Base-by-base conservation (phyloP, 2,329 filamentous ascomycete species). In the Hypomyces rosellus region DNA sequence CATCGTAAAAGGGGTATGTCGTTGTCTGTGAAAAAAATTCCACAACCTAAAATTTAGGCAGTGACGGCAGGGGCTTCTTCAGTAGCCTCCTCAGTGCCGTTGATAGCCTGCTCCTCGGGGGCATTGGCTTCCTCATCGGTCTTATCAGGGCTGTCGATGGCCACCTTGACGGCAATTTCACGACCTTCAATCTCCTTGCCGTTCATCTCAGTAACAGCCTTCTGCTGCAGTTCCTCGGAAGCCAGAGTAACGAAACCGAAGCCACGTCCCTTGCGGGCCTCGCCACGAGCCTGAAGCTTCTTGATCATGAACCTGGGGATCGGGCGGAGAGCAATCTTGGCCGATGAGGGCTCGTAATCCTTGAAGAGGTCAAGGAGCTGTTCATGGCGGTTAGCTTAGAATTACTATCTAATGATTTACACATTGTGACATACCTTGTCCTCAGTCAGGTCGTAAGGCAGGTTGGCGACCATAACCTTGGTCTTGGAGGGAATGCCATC, bases 281-380 rank as follows among this genome's bases (percentile, higher is more conserved):
- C 93, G 68, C 91, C 91, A 69, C 93, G 92, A 65, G 92, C 91
- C 77, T 96, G 91, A 56, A 99, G 89, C 83, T 99, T 99, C 86
- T 96, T 96, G 76, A 99, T 93, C 93, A 99, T 99, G 80, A 97
- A 99, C 65, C 92, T 91, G 62, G 93, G 93, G 61, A 99, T 99
- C 47, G 93, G 93, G 64, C 93, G 92, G 62, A 99, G 89, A 60
- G 93, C 93, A 67, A 99, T 97, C 84, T 97, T 99, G 72, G 93
- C 92, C 58, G 90, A 95, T 61, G 86, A 86, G 55, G 93, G 93
- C 68, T 90, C 81, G 78, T 96, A 99, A 57, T 84, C 88, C 65
- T 82, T 80, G 75, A 99, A 99, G 65, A 99, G 88, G 72, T 99
- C 92, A 77, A 96, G 91, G 68, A 99, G 89, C 93, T 97, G 57